These are phyloP conservation scores for Xerocomus minutiporus DNA, from an alignment of 1,284 basidiomycete species.

Conservation along the genomic window DNA sequence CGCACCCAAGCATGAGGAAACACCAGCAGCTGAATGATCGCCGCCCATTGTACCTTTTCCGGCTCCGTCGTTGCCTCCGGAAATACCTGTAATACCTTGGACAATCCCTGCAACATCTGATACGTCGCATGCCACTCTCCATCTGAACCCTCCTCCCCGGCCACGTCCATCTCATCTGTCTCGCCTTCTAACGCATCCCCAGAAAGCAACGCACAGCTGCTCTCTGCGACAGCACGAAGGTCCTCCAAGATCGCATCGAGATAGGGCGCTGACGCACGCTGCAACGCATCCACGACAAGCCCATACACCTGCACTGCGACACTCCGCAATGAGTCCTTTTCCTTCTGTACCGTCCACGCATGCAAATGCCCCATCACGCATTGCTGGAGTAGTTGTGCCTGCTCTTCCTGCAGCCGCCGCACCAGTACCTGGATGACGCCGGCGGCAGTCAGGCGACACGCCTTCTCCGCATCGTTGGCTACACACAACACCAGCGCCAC, in stretches of 20 bases:
- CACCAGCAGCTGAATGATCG: constrained; percentile 65
- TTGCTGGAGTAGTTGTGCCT: constrained; percentile 34
- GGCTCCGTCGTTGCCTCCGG: constrained; percentile 38
- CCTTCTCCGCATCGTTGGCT: constrained; percentile 89
- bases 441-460: constrained; percentile 86
- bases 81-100: constrained; percentile 61
- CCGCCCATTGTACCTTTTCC: constrained; percentile 55
- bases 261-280: constrained; percentile 46
- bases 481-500: constrained; percentile 89
- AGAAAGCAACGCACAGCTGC: constrained; percentile 41
- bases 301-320: constrained; percentile 83
- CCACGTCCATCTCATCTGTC: constrained; percentile 45
- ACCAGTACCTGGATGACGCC: constrained; percentile 79
- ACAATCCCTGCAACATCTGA: constrained; percentile 66
- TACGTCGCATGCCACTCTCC: constrained; percentile 84
- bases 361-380: constrained; percentile 68
- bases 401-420: constrained; percentile 58
- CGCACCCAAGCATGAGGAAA: constrained; percentile 97
- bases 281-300: constrained; percentile 66
- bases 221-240: constrained; percentile 47
- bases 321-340: constrained; percentile 58
- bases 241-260: constrained; percentile 58
- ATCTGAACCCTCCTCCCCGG: constrained; percentile 34
- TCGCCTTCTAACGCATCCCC: constrained; percentile 11
- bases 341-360: constrained; percentile 71